Percentiles rank a stretch among this genome's conserved stretches.
Evolutionary conservation across 805 yeast genomes (phyloP).

Genomic region (Lipomyces oligophaga): DNA sequence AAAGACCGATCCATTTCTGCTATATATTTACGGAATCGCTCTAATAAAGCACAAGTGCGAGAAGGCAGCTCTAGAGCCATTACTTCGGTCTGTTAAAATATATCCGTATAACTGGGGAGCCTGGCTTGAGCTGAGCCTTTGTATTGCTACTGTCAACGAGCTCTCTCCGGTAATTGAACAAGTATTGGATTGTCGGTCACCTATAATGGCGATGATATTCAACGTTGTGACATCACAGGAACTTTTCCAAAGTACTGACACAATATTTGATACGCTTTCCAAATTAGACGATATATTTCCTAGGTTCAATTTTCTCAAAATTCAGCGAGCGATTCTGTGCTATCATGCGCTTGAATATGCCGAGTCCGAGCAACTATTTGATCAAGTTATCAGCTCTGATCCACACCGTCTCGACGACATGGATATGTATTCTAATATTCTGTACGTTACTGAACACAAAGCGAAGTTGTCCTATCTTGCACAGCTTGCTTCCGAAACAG

Average conservation of each 20-base stretch:
- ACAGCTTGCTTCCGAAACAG: constrained; percentile 75
- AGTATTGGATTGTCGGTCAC: constrained; percentile 7
- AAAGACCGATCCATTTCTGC: constrained; percentile 54
- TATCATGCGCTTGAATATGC: constrained; percentile 83
- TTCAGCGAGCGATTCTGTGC: constrained; percentile 76
- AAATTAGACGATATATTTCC: constrained; percentile 59
- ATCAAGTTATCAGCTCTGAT: constrained; percentile 64
- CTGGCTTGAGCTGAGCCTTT: constrained; percentile 77
- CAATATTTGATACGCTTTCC: constrained; percentile 45
- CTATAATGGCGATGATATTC: constrained; percentile 52
- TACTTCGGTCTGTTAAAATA: constrained; percentile 56
- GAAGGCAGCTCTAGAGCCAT: constrained; percentile 55
- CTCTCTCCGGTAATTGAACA: constrained; percentile 17
- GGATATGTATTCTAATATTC: constrained; percentile 89
- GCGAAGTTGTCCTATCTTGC: constrained; percentile 83
- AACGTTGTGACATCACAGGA: constrained; percentile 69
- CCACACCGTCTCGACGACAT: constrained; percentile 87
- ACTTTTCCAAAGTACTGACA: constrained; percentile 63
- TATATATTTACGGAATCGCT: constrained; percentile 69
- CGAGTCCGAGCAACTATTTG: constrained; percentile 76
- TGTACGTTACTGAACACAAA: constrained; percentile 87
- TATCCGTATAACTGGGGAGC: constrained; percentile 93
- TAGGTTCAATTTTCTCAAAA: constrained; percentile 62
- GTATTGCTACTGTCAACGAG: constrained; percentile 52
- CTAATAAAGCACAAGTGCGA: constrained; percentile 58